Evolutionary conservation across 1,284 basidiomycete species (phyloP).

Genomic region (Leucoagaricus sp.): DNA sequence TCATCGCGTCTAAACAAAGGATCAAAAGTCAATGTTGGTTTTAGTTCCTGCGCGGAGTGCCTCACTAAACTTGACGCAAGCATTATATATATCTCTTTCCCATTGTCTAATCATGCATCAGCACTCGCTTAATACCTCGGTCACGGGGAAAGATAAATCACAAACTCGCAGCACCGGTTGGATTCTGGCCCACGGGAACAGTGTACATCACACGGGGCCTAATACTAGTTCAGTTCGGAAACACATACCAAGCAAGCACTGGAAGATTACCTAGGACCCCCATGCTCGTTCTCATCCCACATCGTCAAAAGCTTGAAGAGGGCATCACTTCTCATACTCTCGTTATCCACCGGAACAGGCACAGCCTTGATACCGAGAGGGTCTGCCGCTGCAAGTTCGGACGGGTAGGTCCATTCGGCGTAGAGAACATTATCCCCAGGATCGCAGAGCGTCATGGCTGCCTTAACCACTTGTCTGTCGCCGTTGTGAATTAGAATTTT

Average conservation of each 20-base stretch:
- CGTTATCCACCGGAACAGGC: conserved; percentile 69
- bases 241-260: not conserved
- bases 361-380: conserved; percentile 56
- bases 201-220: conserved; percentile 80
- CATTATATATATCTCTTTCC: conserved; percentile 79
- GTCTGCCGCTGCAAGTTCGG: conserved; percentile 34
- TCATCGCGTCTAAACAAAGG: conserved; percentile 55
- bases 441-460: conserved; percentile 62
- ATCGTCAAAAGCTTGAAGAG: conserved; percentile 60
- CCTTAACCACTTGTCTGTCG: conserved; percentile 75
- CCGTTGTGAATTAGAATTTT: conserved; percentile 66
- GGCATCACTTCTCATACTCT: conserved; percentile 67
- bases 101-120: conserved; percentile 53
- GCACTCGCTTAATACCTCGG: not conserved
- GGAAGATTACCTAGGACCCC: conserved; percentile 45
- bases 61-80: conserved; percentile 77
- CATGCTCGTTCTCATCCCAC: conserved; percentile 67
- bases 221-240: not conserved
- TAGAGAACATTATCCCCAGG: conserved; percentile 73
- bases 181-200: conserved; percentile 79
- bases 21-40: not conserved
- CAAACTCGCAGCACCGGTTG: conserved; percentile 67
- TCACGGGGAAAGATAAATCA: not conserved
- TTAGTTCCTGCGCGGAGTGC: not conserved
- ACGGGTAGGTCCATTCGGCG: conserved; percentile 75